phyloP scores from a whole-genome alignment of 179 eudicot species.

The Drosera spatulata region DNA sequence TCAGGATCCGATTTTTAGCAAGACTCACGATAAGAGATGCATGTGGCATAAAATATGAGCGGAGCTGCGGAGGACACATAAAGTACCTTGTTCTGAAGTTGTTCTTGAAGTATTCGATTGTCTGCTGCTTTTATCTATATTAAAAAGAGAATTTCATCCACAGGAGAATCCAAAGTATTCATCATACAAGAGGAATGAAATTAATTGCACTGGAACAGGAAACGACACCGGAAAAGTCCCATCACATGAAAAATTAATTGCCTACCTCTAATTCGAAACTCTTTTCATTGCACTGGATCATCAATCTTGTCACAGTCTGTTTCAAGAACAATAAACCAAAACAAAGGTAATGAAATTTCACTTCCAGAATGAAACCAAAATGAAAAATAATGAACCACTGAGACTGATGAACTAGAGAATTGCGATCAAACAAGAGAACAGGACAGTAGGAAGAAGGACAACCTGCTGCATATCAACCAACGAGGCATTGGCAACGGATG shows the following conservation, averaged over 20 bases:
- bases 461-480: slow-evolving; percentile 95
- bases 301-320: slow-evolving; percentile 76
- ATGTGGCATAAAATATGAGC: too few species aligned
- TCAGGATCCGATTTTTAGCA: too few species aligned
- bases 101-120: slow-evolving; percentile 93
- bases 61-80: too few species aligned
- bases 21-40: too few species aligned
- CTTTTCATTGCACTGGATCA: slow-evolving; percentile 78
- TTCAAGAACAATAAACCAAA: background rate
- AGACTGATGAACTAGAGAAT: too few species aligned
- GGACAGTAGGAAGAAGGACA: slow-evolving; percentile 7
- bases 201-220: background rate
- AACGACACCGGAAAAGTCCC: too few species aligned
- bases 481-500: slow-evolving; percentile 76
- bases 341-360: too few species aligned
- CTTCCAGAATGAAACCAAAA: background rate
- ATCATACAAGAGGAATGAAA: slow-evolving; percentile 9
- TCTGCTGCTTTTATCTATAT: slow-evolving; percentile 88
- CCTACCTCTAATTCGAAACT: slow-evolving; percentile 92
- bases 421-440: too few species aligned
- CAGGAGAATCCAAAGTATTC: background rate
- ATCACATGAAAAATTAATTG: background rate
- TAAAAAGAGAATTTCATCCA: background rate
- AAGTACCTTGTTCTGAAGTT: slow-evolving; percentile 77
- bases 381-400: background rate